A percentile compares a stretch with the other conserved stretches of the same genome.
Evolutionary conservation across 345 rosid genomes (phyloP).

Genomic region (Gossypium bickii): DNA sequence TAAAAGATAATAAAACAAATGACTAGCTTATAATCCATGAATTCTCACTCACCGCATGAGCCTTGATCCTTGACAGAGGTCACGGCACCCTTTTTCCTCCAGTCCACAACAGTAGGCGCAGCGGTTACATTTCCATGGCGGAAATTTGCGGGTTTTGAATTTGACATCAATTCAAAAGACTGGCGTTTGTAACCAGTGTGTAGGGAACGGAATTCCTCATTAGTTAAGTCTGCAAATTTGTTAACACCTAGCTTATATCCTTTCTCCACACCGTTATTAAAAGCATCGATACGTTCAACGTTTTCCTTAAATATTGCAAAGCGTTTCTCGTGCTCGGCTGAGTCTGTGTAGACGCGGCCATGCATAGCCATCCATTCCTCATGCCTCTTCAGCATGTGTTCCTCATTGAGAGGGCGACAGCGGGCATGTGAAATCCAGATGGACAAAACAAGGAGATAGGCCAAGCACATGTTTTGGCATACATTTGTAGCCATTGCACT

Average conservation of each 20-base stretch:
- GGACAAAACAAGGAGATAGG: slow-evolving; percentile 1
- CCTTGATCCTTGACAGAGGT: slow-evolving; percentile 39
- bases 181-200: slow-evolving; percentile 32
- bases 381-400: slow-evolving; percentile 32
- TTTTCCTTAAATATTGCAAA: slow-evolving; percentile 40
- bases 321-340: slow-evolving; percentile 26
- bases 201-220: slow-evolving; percentile 39
- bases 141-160: slow-evolving; percentile 12
- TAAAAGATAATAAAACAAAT: neutral
- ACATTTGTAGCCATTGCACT: slow-evolving; percentile 9
- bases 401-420: slow-evolving; percentile 26
- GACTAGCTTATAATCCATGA: neutral
- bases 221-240: slow-evolving; percentile 46
- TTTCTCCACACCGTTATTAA: slow-evolving; percentile 25
- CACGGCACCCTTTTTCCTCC: slow-evolving; percentile 42
- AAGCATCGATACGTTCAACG: slow-evolving; percentile 30
- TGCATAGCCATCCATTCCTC: slow-evolving; percentile 35
- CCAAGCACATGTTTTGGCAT: slow-evolving; percentile 8
- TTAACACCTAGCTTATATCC: slow-evolving; percentile 38
- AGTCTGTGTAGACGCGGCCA: slow-evolving; percentile 29
- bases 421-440: slow-evolving; percentile 10
- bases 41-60: slow-evolving; percentile 31
- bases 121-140: slow-evolving; percentile 26
- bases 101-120: slow-evolving; percentile 28
- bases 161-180: slow-evolving; percentile 9